Evolutionary conservation across 495 filamentous ascomycete species (phyloP).

Genomic region (Penicillium coffeae): DNA sequence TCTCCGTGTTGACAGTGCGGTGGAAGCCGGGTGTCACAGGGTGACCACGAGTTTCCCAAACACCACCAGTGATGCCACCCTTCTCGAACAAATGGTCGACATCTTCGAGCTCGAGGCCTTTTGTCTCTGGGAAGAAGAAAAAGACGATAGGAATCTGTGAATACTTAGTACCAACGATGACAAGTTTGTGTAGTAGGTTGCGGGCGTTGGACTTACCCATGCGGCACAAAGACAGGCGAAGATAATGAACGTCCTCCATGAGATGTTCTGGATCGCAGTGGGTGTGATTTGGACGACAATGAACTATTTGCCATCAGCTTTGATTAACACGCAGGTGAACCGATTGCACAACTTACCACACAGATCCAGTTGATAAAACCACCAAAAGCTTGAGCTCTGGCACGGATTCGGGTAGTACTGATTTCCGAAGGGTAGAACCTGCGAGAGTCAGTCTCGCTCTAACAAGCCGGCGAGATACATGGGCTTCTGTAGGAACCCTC

Average conservation of each 20-base stretch:
- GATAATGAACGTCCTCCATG: constrained; percentile 63
- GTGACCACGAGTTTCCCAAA: constrained; percentile 26
- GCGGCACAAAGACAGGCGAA: constrained; percentile 45
- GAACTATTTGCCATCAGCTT: constrained; percentile 5
- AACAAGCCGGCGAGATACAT: too few species aligned
- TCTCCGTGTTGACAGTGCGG: constrained; percentile 12
- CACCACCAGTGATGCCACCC: constrained; percentile 35
- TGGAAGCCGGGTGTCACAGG: constrained; percentile 17
- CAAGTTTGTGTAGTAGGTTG: neutral
- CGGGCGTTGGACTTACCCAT: constrained; percentile 14
- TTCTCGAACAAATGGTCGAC: constrained; percentile 58
- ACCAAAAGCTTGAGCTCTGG: constrained; percentile 36
- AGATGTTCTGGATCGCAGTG: constrained; percentile 53
- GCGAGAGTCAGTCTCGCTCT: constrained; percentile 33
- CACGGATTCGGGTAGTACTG: constrained; percentile 35
- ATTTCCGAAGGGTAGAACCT: constrained; percentile 73
- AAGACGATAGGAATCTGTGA: constrained; percentile 63
- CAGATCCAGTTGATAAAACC: constrained; percentile 48
- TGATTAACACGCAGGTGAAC: neutral
- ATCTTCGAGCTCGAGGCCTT: constrained; percentile 65
- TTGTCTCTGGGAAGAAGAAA: constrained; percentile 65
- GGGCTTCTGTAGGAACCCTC: too few species aligned
- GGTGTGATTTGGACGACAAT: constrained; percentile 61
- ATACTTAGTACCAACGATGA: neutral
- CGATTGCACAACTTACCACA: constrained; percentile 21